Conservation (phyloP, 169 alveolate species). For the Fabrea salina region DNA sequence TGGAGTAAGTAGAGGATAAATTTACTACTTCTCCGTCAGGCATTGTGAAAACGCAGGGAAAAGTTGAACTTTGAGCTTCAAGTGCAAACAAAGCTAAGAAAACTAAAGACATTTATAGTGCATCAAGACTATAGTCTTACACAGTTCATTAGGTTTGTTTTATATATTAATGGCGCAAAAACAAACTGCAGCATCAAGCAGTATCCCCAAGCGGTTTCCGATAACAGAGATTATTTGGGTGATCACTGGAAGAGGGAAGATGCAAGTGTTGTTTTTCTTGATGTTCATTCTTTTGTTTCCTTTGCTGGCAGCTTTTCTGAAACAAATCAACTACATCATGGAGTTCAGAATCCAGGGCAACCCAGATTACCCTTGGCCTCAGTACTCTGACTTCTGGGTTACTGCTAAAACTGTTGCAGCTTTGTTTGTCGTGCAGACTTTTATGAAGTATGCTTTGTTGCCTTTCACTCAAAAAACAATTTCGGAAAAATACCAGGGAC, state of each 20-base stretch:
- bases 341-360: not conserved
- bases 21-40: not conserved
- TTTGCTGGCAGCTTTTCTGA: constrained; percentile 8
- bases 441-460: not conserved
- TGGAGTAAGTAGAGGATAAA: not conserved
- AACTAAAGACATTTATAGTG: too few species aligned
- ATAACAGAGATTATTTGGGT: constrained; percentile 7
- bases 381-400: not conserved
- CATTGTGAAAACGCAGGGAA: constrained; percentile 5
- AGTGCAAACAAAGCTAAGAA: too few species aligned
- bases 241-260: not conserved
- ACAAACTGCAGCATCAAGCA: not conserved
- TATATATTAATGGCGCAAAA: not conserved
- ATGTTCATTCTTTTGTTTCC: constrained; percentile 6
- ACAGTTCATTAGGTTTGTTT: too few species aligned
- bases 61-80: too few species aligned
- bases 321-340: not conserved
- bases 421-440: not conserved
- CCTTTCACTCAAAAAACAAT: not conserved
- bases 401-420: not conserved
- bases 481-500: not conserved
- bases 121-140: too few species aligned
- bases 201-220: constrained; percentile 19
- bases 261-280: constrained; percentile 13
- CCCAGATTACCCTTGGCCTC: constrained; percentile 26